Conservation (phyloP, 352 stramenopile species). For the Phytophthora podocarpi region DNA sequence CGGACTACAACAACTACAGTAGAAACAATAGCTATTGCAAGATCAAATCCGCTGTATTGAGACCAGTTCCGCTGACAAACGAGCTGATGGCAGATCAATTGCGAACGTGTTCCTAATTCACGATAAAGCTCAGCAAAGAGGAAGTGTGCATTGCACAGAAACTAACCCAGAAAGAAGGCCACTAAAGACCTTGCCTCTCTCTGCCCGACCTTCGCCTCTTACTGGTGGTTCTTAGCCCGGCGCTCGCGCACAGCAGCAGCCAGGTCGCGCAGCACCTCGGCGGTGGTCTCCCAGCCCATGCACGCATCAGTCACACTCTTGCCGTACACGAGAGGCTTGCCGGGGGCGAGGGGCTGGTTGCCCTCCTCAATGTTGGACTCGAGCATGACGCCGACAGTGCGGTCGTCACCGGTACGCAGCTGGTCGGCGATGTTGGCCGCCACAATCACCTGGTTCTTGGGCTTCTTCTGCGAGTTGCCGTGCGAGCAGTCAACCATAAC, state of each 20-base stretch:
- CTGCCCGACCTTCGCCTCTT: constrained; percentile 9
- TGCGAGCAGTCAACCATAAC: constrained; percentile 93
- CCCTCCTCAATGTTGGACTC: constrained; percentile 90
- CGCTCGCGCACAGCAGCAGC: constrained; percentile 80
- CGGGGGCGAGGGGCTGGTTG: constrained; percentile 74
- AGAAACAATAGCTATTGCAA: neutral
- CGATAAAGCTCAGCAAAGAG: constrained; percentile 13
- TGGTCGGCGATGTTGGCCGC: constrained; percentile 74
- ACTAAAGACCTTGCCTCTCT: constrained; percentile 13
- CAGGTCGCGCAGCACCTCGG: constrained; percentile 74
- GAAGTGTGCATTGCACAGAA: constrained; percentile 11
- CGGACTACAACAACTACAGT: neutral
- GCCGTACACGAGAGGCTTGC: constrained; percentile 84
- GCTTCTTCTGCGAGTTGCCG: constrained; percentile 90
- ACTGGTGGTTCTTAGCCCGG: constrained; percentile 56
- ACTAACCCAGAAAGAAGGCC: constrained; percentile 18
- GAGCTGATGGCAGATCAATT: constrained; percentile 4
- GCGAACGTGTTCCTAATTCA: constrained; percentile 5
- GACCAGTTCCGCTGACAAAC: constrained; percentile 11
- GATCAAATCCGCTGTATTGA: constrained; percentile 21
- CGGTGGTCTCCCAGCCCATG: constrained; percentile 86
- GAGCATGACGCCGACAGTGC: constrained; percentile 89
- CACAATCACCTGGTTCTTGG: constrained; percentile 86
- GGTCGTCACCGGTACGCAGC: constrained; percentile 72
- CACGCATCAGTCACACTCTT: constrained; percentile 92